Conservation (phyloP, 768 basidiomycete genomes). For the Hericium alpestre region DNA sequence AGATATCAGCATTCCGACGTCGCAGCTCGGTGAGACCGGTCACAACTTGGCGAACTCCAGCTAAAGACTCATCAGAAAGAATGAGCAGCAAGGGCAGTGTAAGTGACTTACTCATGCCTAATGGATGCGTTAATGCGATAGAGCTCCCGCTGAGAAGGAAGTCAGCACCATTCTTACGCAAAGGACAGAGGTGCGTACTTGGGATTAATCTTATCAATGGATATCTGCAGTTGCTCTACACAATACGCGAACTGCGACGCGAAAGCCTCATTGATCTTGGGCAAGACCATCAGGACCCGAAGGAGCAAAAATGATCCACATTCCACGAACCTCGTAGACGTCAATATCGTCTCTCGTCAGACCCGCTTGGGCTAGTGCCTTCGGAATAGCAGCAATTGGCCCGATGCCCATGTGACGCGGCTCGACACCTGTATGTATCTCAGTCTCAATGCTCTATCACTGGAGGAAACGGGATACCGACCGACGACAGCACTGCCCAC, state of each 20-base stretch:
- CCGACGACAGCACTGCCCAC: conserved; percentile 71
- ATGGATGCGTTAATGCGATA: conserved; percentile 73
- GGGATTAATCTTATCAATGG: conserved; percentile 76
- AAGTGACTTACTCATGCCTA: conserved; percentile 65
- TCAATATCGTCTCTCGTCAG: conserved; percentile 65
- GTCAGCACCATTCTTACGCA: background rate
- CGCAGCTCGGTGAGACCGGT: conserved; percentile 80
- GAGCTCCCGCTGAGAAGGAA: conserved; percentile 57
- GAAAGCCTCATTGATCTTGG: conserved; percentile 82
- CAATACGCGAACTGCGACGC: conserved; percentile 93
- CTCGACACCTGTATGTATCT: conserved; percentile 46
- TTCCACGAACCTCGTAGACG: conserved; percentile 53
- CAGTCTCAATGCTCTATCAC: background rate
- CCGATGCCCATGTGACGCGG: conserved; percentile 73
- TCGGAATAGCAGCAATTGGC: conserved; percentile 64
- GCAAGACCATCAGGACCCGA: background rate
- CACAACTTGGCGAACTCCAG: conserved; percentile 78
- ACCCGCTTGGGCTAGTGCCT: conserved; percentile 49
- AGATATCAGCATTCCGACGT: conserved; percentile 52
- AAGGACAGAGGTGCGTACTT: conserved; percentile 40
- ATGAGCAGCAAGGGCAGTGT: conserved; percentile 1
- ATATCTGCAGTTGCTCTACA: conserved; percentile 67
- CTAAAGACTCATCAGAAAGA: conserved; percentile 23
- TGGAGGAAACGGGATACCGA: conserved; percentile 18
- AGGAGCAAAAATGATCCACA: background rate